Percentiles rank a stretch among this genome's conserved stretches.
These are phyloP conservation scores for Capsicum chinense DNA, from an alignment of 257 asterid species.

Conservation along the genomic window DNA sequence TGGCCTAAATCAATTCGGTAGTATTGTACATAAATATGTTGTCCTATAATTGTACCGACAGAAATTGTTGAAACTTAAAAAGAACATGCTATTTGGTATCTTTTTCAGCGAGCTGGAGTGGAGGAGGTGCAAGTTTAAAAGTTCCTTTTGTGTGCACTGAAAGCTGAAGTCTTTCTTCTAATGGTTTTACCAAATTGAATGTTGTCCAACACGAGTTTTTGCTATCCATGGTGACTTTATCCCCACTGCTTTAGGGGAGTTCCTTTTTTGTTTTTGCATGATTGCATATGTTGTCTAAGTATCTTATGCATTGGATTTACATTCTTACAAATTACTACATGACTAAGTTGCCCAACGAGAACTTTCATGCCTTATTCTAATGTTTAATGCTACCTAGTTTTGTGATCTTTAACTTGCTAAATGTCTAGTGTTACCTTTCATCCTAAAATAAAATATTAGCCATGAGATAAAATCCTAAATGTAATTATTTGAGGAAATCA, in stretches of 20 bases:
- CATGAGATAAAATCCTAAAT: conserved; percentile 7
- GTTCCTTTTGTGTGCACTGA: background rate
- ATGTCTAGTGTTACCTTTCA: background rate
- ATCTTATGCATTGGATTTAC: background rate
- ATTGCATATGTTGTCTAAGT: background rate
- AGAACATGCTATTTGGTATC: background rate
- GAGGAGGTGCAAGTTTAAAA: background rate
- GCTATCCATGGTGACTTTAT: background rate
- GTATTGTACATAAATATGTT: background rate
- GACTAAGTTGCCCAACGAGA: background rate
- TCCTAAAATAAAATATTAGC: conserved; percentile 7
- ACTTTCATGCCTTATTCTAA: background rate
- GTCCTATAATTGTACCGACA: background rate
- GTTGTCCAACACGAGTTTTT: background rate
- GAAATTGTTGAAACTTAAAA: conserved; percentile 1
- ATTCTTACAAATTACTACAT: background rate
- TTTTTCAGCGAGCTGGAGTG: background rate
- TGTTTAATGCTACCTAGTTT: conserved; percentile 1
- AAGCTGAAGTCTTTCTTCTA: background rate
- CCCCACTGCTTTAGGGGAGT: background rate
- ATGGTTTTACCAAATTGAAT: background rate
- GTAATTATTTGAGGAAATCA: conserved; percentile 1
- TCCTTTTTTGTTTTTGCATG: background rate
- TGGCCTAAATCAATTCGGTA: too few species aligned
- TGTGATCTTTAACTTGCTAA: conserved; percentile 15